Conservation (phyloP, 2,329 filamentous ascomycete species). For the Aspergillus bombycis region DNA sequence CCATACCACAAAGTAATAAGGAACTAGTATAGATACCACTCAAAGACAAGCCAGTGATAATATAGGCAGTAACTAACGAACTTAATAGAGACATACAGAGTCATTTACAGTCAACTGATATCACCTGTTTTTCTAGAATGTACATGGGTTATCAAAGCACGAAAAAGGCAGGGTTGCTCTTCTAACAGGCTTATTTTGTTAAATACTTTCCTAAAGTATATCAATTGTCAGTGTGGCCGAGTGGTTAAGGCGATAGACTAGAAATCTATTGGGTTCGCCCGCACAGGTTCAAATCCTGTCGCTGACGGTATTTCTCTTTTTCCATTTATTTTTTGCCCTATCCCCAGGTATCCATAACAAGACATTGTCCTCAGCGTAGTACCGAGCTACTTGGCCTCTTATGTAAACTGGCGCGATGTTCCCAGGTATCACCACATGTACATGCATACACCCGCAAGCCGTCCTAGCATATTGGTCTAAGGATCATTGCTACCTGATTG, state of each 20-base stretch:
- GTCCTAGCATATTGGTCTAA: no score
- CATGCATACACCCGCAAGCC: no score
- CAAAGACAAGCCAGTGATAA: background rate
- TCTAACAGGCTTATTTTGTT: background rate
- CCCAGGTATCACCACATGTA: no score
- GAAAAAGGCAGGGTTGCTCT: no score
- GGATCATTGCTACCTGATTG: no score
- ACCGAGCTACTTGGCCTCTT: no score
- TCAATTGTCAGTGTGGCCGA: background rate
- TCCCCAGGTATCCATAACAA: no score
- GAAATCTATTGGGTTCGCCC: background rate
- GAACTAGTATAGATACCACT: background rate
- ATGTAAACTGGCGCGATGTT: no score
- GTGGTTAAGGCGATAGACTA: background rate
- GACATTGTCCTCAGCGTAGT: no score
- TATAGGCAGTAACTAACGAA: background rate
- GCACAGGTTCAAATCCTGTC: background rate
- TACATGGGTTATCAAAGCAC: no score
- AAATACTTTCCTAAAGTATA: fast-evolving
- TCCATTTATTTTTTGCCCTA: no score
- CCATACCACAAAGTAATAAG: background rate
- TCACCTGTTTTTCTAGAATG: background rate
- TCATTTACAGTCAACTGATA: background rate
- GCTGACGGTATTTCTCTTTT: no score
- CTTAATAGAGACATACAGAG: background rate